phyloP scores from a whole-genome alignment of 2,329 filamentous ascomycete genomes.

The Fusarium compactum region DNA sequence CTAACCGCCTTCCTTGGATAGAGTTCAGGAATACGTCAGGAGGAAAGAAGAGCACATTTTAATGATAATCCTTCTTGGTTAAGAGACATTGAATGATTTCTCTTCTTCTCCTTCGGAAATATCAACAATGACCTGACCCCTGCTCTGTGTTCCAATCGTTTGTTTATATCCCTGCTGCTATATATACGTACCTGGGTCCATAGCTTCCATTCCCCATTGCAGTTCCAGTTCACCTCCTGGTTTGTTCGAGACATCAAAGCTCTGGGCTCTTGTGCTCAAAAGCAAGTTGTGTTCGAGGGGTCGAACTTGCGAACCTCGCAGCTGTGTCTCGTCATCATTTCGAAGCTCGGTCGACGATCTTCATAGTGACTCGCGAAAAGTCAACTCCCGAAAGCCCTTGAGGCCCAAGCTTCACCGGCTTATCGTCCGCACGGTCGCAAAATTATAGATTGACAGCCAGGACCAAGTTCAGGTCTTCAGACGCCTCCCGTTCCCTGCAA shows the following conservation, averaged over 20 bases:
- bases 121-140: conserved; percentile 13
- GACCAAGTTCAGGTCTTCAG: background rate
- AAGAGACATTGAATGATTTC: background rate
- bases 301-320: background rate
- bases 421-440: conserved; percentile 9
- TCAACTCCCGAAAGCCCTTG: conserved; percentile 13
- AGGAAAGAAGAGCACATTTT: background rate
- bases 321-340: background rate
- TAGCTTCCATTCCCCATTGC: conserved; percentile 11
- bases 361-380: conserved; percentile 6
- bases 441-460: background rate
- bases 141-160: conserved; percentile 13
- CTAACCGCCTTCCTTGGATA: background rate
- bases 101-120: conserved; percentile 7
- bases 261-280: conserved; percentile 13
- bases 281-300: background rate
- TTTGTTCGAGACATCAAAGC: conserved; percentile 8
- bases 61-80: background rate
- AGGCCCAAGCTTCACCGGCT: conserved; percentile 30
- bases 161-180: conserved; percentile 27
- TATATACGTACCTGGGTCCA: conserved; percentile 36
- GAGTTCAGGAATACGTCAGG: background rate
- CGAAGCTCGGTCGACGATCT: background rate
- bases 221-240: conserved; percentile 12
- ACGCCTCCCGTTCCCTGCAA: background rate